These are phyloP conservation scores for Protoeuglena noctilucae DNA, from an alignment of 139 green algal genomes.

Conservation along the genomic window DNA sequence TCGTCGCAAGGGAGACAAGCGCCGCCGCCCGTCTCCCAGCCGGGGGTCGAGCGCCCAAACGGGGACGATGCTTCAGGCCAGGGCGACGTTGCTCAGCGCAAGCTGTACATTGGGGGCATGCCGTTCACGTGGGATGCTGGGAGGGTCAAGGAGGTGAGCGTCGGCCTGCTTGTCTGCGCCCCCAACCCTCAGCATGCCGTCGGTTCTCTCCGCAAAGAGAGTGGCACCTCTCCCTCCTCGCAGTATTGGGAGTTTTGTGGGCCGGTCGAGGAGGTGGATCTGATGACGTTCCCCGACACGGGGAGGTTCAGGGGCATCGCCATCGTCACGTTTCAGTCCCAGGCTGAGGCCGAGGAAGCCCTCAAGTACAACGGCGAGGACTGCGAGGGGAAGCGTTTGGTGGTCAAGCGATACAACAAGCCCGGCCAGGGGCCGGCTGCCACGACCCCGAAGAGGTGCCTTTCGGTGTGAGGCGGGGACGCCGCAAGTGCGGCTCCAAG, in stretches of 20 bases:
- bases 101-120: constrained; percentile 80
- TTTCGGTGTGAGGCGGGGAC: constrained; percentile 22
- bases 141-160: constrained; percentile 4
- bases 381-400: constrained; percentile 39
- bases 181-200: constrained; percentile 35
- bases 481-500: constrained; percentile 13
- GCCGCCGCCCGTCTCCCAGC: too few species aligned
- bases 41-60: too few species aligned
- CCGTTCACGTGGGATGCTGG: constrained; percentile 56
- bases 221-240: too few species aligned
- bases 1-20: too few species aligned
- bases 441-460: constrained; percentile 8
- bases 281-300: constrained; percentile 77
- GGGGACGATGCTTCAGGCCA: too few species aligned
- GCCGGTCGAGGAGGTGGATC: constrained; percentile 51
- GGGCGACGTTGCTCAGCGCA: too few species aligned
- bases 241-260: constrained; percentile 78
- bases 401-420: constrained; percentile 19
- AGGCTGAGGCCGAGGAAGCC: constrained; percentile 25
- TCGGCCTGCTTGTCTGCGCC: neutral
- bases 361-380: constrained; percentile 42
- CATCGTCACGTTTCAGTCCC: constrained; percentile 77
- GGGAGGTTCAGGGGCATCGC: constrained; percentile 79
- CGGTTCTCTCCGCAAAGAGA: too few species aligned
- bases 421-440: constrained; percentile 1